Evolutionary conservation across 1,284 basidiomycete species (phyloP), one percentile per base, ranked within the genome.

Genomic region (Microbotryum silenes-acaulis): DNA sequence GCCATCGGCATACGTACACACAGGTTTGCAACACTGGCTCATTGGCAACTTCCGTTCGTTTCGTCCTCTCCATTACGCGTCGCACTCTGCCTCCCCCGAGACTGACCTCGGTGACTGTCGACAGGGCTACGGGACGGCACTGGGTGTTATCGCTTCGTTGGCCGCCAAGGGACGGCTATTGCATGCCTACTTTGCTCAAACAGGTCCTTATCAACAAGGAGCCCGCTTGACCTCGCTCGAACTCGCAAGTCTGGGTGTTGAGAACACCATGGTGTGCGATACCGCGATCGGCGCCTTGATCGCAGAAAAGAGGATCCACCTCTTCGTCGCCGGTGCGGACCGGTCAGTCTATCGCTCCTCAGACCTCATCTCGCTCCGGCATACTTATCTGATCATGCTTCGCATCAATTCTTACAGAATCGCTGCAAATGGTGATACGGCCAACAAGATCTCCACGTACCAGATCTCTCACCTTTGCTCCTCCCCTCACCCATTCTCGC

Each of bases 241-340:
- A 73, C 81, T 96, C 31, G 83, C 88, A 67, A 86, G 85, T 0
- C 81, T 94, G 50, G 78, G 83, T 46, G 86, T 91, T 18, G 87
- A 89, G 0, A 86, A 86, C 16, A 85, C 86, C n/a, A 93, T 94
- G 91, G 85, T 94, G 57, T 92, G 89, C 73, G 91, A 96, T 73
- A 92, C 88, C 48, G 93, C 93, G 87, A 87, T 94, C 33, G 91
- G 91, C 18, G 91, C 89, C 1, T 78, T 93, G 49, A 89, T 96
- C 78, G 89, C 91, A 73, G 86, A 89, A 74, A 67, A 69, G 56
- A 54, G 83, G 48, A 88, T 94, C 55, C 88, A 93, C 72, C 89
- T 85, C n/a, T 85, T 94, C 54, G 86, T 80, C 20, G 88, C 87
- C 63, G 68, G 85, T 73, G 59, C 57, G 12, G 71, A 71, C 53